These are phyloP conservation scores for Fraxinus cuspidata DNA, from an alignment of 257 asterid species.

Conservation along the genomic window DNA sequence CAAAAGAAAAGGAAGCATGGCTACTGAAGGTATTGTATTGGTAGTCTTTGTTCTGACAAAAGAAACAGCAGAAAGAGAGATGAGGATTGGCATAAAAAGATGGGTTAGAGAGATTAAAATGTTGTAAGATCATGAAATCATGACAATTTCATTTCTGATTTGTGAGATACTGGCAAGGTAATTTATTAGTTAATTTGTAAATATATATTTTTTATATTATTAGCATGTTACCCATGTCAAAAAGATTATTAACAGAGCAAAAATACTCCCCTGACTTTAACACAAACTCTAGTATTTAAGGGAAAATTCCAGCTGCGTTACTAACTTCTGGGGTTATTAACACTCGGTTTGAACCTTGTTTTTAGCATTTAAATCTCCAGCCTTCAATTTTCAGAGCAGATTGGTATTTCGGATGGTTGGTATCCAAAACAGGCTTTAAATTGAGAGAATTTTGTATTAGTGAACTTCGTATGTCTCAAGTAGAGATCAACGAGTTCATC, in stretches of 20 bases:
- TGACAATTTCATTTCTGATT: neutral
- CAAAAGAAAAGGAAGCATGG: conserved; percentile 67
- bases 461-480: too few species aligned
- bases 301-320: neutral
- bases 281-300: neutral
- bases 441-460: too few species aligned
- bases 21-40: conserved; percentile 26
- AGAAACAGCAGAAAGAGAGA: neutral
- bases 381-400: neutral
- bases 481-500: too few species aligned
- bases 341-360: neutral
- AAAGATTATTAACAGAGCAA: neutral
- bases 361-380: neutral
- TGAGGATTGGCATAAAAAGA: neutral
- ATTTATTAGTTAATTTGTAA: neutral
- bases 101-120: neutral
- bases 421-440: neutral
- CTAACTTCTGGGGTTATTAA: neutral
- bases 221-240: neutral
- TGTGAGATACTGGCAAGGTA: neutral
- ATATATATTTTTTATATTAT: too few species aligned
- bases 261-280: neutral
- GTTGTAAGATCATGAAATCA: neutral
- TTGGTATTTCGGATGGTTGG: neutral
- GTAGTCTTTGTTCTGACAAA: neutral